Base-by-base conservation (phyloP, 1,284 basidiomycete genomes). In the Leccinum griseonigrum region DNA sequence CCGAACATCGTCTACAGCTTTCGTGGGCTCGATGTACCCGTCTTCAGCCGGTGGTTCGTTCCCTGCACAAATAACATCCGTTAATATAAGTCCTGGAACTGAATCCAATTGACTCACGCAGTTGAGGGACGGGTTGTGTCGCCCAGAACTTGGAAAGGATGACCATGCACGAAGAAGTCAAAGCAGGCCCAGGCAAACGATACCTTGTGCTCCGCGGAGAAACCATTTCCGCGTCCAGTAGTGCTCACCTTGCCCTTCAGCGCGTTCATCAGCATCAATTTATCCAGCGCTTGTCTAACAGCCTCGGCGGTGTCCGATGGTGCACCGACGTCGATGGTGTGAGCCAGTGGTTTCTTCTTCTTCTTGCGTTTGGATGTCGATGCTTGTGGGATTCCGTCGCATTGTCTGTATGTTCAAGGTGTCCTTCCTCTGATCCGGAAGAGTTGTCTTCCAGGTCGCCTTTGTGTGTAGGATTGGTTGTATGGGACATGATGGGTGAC, bases 41-140 rank as follows among this genome's bases (percentile, higher is more conserved):
- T 98, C 95, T 58, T 86, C 85, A 22, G 82, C 66, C 0, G 86
- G 84, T 26, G 82, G 79, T 38, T 79, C 83, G 68, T 93, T 91
- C 26, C 86, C 91, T 92, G 60, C 14, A 60, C 26, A 22, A 52
- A 61, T 16, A 54, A 59, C 48, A 26, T 31, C 57, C 46, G 18
- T 60, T 48, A 54, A 58, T 48, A 16, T 43, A 46, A 58, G 62
- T 14, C 40, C 18, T 56, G 50, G 46, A 26, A 61, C 22, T 53
- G 55, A 56, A 38, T 13, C 32, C 48, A 57, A 46, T 4, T 48
- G 38, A 7, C 75, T 67, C 69, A 87, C 90, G 91, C 63, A 85
- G 78, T 71, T 97, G 94, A 53, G 92, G 91, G 8, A 99, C 97
- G 3, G 97, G 97, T 76, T 98, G 95, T 4, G 95, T 97, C 51